These are phyloP conservation scores for Amborella trichopoda DNA, from an alignment of 164 flowering plant genomes.

Conservation along the genomic window DNA sequence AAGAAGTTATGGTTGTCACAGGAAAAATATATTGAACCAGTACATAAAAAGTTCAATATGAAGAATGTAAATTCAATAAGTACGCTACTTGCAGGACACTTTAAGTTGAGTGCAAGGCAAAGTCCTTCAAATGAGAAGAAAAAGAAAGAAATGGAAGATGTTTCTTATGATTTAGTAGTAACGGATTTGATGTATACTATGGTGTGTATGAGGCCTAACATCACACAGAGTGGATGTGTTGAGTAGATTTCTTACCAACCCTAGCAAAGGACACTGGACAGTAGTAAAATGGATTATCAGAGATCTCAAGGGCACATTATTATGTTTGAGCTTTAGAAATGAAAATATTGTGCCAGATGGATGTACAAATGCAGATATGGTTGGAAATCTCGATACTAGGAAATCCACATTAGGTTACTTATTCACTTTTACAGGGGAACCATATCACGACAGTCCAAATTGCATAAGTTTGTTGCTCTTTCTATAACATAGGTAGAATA, in stretches of 20 bases:
- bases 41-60: too few species aligned
- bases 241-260: background rate
- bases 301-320: background rate
- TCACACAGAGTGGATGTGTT: background rate
- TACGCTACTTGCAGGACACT: too few species aligned
- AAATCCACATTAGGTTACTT: background rate
- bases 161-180: background rate
- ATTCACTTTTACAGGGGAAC: background rate
- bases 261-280: background rate
- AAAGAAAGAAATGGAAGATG: background rate
- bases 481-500: background rate
- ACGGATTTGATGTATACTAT: background rate
- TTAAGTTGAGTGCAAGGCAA: too few species aligned
- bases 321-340: background rate
- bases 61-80: too few species aligned
- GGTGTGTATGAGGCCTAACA: too few species aligned
- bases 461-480: background rate
- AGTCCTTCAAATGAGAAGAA: too few species aligned
- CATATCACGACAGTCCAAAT: background rate
- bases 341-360: background rate
- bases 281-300: background rate
- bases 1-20: background rate
- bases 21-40: too few species aligned
- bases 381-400: background rate
- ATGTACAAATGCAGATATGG: background rate